Conservation (phyloP, 192 early-diverging fungal genomes). For the Podochytrium sp. region DNA sequence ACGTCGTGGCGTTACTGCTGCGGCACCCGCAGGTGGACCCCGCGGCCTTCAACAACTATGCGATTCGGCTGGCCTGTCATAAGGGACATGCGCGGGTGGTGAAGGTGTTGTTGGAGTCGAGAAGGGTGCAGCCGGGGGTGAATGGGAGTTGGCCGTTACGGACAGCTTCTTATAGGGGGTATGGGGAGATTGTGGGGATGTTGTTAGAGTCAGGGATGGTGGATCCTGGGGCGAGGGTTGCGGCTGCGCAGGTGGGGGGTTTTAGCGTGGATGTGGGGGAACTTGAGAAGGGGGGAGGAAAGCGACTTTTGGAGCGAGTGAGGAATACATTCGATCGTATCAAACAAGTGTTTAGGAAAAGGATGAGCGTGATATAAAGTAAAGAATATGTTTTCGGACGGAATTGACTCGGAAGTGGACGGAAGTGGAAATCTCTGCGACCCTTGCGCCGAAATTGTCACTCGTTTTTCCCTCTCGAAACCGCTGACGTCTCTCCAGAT, state of each 20-base stretch:
- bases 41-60: neutral
- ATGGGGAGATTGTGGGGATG: neutral
- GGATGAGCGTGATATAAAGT: no score
- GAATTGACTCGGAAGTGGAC: no score
- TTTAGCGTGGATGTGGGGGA: no score
- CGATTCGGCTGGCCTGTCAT: constrained; percentile 11
- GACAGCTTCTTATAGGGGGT: neutral
- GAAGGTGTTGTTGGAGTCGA: neutral
- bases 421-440: no score
- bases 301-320: no score
- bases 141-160: neutral
- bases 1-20: constrained; percentile 1
- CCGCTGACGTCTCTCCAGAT: no score
- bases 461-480: no score
- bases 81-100: constrained; percentile 12
- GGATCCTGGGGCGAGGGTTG: neutral
- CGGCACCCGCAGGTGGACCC: neutral
- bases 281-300: no score
- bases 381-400: no score
- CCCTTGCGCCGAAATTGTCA: no score
- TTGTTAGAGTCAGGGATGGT: neutral
- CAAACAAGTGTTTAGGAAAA: no score
- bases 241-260: neutral
- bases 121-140: constrained; percentile 2
- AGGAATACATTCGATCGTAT: no score